phyloP scores from a whole-genome alignment of 2,329 filamentous ascomycete genomes.

The Stenocarpella maydis region DNA sequence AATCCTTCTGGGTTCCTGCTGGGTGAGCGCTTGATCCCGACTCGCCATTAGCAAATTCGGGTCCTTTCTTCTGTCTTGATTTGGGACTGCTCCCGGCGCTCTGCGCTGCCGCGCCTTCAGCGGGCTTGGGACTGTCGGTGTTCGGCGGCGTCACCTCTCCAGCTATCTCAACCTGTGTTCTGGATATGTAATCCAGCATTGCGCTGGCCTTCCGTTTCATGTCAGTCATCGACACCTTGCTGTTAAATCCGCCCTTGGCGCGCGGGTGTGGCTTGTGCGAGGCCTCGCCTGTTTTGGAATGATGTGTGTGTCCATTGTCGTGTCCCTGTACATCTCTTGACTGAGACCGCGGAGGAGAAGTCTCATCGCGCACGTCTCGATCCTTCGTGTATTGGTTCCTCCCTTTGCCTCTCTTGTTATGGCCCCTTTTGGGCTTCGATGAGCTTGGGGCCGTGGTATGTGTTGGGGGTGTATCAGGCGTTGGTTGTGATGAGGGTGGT shows the following conservation, averaged over 20 bases:
- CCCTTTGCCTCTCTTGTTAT: conserved; percentile 73
- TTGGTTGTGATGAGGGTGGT: conserved; percentile 55
- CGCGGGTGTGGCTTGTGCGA: conserved; percentile 52
- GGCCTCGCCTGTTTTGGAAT: conserved; percentile 43
- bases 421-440: conserved; percentile 70
- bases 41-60: conserved; percentile 41
- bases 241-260: conserved; percentile 62
- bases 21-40: conserved; percentile 44
- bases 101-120: conserved; percentile 42
- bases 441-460: conserved; percentile 51
- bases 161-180: conserved; percentile 87
- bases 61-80: conserved; percentile 38
- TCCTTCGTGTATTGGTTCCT: conserved; percentile 87
- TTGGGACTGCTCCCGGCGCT: conserved; percentile 34
- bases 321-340: conserved; percentile 62
- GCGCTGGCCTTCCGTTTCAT: conserved; percentile 85
- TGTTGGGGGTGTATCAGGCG: conserved; percentile 57
- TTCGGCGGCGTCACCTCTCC: conserved; percentile 61
- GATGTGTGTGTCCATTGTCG: conserved; percentile 48
- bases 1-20: conserved; percentile 57
- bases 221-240: conserved; percentile 84
- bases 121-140: conserved; percentile 47
- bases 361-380: conserved; percentile 66
- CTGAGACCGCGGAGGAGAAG: conserved; percentile 64
- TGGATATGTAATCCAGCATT: conserved; percentile 89